These are phyloP conservation scores for Leavenworthia alabamica DNA, from an alignment of 345 rosid genomes.

Conservation along the genomic window DNA sequence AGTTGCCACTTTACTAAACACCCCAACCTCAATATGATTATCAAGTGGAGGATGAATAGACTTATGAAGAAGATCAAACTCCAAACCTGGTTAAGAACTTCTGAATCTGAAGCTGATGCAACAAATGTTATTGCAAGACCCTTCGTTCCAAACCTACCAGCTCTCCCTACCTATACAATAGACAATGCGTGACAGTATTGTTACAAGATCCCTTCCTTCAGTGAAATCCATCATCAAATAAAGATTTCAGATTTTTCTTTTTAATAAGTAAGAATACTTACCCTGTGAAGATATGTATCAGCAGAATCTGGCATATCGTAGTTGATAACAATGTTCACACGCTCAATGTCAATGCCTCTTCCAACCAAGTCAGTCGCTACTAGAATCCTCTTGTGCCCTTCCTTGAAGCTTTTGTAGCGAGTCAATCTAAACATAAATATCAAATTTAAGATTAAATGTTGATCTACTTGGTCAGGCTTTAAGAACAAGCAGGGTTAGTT, in stretches of 20 bases:
- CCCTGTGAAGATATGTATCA: constrained; percentile 97
- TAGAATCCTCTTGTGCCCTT: constrained; percentile 95
- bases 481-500: background rate
- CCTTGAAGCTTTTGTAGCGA: constrained; percentile 95
- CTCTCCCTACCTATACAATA: constrained; percentile 76
- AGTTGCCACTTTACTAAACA: background rate
- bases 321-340: constrained; percentile 97
- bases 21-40: background rate
- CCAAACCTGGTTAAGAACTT: constrained; percentile 84
- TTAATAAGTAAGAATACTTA: constrained; percentile 1
- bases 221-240: background rate
- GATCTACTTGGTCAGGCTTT: background rate
- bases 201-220: background rate
- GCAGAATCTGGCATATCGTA: constrained; percentile 99
- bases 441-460: background rate
- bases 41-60: background rate
- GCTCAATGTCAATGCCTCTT: constrained; percentile 94
- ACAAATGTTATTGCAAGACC: constrained; percentile 97
- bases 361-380: constrained; percentile 98
- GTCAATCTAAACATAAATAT: constrained; percentile 55
- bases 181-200: background rate
- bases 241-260: too few relatives aligned
- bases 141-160: constrained; percentile 98
- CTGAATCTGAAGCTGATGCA: constrained; percentile 82
- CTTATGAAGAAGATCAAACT: background rate